Evolutionary conservation across 306 rosid species (phyloP), one percentile per base, ranked within the genome.

Genomic region (Glycine latifolia): DNA sequence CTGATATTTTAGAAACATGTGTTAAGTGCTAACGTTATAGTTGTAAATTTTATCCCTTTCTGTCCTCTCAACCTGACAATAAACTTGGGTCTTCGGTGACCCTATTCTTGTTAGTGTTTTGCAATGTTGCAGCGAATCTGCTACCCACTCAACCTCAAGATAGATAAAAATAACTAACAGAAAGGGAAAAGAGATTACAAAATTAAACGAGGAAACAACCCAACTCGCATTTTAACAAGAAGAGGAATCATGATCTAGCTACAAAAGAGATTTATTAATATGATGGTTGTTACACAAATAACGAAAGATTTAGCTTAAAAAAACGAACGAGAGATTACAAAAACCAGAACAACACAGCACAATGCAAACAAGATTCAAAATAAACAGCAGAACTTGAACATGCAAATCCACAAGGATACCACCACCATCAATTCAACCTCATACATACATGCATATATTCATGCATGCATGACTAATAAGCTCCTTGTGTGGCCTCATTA

Each of bases 401-500:
- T 68, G 88, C 61, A 65, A 67, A 82, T 65, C 14, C 37, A 44
- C 12, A 44, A 46, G 15, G 55, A 39, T 3, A 16, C 73, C 73
- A 47, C 37, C 54, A 39, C 44, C 44, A 35, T 35, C 39, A 14
- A 35, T 63, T 37, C 10, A 3, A 6, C 4, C 37, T 52, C 74
- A 50, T 7, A 9, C 14, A 2, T 17, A 58, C 75, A 48, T 9
- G 9, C 71, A 48, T 3, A 58, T 26, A 26, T 26, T 26, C 31
- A 26, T 1, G 67, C 33, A 26, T 26, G 43, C 10, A 56, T n/a
- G 67, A 60, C 53, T 44, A 86, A 33, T 78, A 75, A 50, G 67
- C 8, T 12, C 81, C 87, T 48, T 74, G 76, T 4, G 86, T 66
- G n/a, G 82, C 63, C 11, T 89, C 91, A 5, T 82, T 84, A 43